phyloP scores from a whole-genome alignment of 306 rosid species.

The Coriaria nepalensis region DNA sequence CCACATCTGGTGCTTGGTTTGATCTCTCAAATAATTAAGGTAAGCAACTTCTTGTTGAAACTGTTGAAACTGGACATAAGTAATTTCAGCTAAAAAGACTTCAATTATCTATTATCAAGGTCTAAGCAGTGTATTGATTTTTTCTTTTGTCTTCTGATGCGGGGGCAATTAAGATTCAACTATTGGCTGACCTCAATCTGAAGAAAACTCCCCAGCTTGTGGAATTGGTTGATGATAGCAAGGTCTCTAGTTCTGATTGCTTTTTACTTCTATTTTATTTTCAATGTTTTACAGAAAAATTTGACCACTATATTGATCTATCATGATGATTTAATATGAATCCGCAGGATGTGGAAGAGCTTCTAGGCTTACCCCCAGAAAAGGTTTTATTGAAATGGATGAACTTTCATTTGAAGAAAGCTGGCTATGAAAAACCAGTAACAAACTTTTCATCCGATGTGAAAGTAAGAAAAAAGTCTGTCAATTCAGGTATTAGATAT shows the following conservation, averaged over 20 bases:
- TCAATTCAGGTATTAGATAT: not conserved
- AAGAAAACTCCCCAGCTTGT: constrained; percentile 98
- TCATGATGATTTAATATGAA: constrained; percentile 4
- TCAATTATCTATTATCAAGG: not conserved
- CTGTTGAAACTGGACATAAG: too few species aligned
- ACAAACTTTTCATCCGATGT: constrained; percentile 93
- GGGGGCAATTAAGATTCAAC: constrained; percentile 64
- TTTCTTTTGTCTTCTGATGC: constrained; percentile 17
- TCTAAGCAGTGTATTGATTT: constrained; percentile 10
- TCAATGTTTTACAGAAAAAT: not conserved
- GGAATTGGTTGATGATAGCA: constrained; percentile 90
- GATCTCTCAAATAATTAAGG: constrained; percentile 96
- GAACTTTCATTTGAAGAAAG: constrained; percentile 92
- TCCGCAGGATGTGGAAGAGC: constrained; percentile 96
- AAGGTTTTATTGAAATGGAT: constrained; percentile 95
- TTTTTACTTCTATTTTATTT: constrained; percentile 7
- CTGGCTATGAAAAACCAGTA: constrained; percentile 86
- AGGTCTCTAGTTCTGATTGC: constrained; percentile 29
- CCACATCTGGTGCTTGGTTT: constrained; percentile 86
- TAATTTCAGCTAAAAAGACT: too few species aligned
- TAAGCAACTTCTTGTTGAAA: constrained; percentile 12
- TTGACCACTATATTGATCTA: too few species aligned
- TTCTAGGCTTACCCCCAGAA: constrained; percentile 80
- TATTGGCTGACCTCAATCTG: constrained; percentile 89
- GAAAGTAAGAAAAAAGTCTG: constrained; percentile 44